Evolutionary conservation across 23 red algal species (phyloP), one percentile per base, ranked within the genome.

Genomic region (Gracilariopsis chorda): DNA sequence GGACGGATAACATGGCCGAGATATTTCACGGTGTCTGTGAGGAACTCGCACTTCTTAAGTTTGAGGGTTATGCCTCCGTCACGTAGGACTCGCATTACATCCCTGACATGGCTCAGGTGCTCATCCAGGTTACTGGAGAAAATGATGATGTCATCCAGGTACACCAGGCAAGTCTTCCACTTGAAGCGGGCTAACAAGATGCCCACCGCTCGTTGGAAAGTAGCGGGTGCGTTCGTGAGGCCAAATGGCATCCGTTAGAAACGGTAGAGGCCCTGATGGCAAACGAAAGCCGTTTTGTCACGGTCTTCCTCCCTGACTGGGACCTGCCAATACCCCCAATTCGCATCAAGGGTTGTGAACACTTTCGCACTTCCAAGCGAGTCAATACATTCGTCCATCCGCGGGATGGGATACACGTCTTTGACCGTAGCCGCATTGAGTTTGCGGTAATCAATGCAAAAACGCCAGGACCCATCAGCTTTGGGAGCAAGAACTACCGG

Each of bases 51-150:
- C n/a, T 85, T 83, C 76, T 49, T 92, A 33, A 82, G 45, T 37
- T 82, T 83, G 0, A 80, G 49, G 25, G 76, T 52, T 6, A 80
- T 12, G 8, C 76, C 40, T 14, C 40, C 76, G 11, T 51, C 17
- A 17, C 27, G 1, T 56, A 80, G 0, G 20, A 1, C 34, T 6
- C 9, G 6, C 39, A 53, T 7, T 11, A 82, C 28, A 59, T 82
- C 45, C 48, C 49, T 21, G 7, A 82, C 24, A 63, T 82, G 19
- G 3, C 11, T 23, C 16, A 58, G 37, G 23, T 63, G 47, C 35
- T 82, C n/a, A n/a, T n/a, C n/a, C n/a, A n/a, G n/a, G n/a, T 60
- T 82, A 6, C 29, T 19, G 11, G 78, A 82, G 78, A 60, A 60
- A 39, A 63, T 25, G 20, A 82, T 82, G 51, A 58, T 59, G 28